phyloP scores from a whole-genome alignment of 768 basidiomycete genomes.

The Termitomyces titanicus region DNA sequence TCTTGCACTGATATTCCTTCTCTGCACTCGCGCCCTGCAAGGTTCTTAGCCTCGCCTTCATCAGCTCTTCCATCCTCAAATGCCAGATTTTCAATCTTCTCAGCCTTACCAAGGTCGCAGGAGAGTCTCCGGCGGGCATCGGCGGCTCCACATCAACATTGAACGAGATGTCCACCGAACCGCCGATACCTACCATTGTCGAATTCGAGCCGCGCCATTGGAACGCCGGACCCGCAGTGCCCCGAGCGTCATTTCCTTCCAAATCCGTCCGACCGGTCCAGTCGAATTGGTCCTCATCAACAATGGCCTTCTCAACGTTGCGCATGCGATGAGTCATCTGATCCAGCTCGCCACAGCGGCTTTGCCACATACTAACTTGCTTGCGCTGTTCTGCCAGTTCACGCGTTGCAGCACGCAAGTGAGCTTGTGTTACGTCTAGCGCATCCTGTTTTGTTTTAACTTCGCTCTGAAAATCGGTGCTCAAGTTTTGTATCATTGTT shows the following conservation, averaged over 20 bases:
- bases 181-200: conserved; percentile 62
- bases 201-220: conserved; percentile 63
- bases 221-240: conserved; percentile 60
- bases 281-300: conserved; percentile 79
- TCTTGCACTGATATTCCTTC: conserved; percentile 89
- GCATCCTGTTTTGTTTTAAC: conserved; percentile 83
- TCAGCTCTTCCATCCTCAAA: conserved; percentile 67
- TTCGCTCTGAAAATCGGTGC: conserved; percentile 77
- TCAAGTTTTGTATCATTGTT: conserved; percentile 75
- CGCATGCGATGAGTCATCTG: conserved; percentile 75
- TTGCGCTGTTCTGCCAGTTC: conserved; percentile 89
- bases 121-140: conserved; percentile 56
- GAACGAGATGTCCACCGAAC: conserved; percentile 59
- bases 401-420: conserved; percentile 85
- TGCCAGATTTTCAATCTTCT: conserved; percentile 84
- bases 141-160: conserved; percentile 73
- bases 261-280: conserved; percentile 77
- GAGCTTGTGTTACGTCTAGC: conserved; percentile 83
- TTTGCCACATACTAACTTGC: conserved; percentile 76
- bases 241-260: conserved; percentile 34
- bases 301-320: conserved; percentile 78
- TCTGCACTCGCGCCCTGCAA: conserved; percentile 81
- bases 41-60: conserved; percentile 63
- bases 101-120: conserved; percentile 63
- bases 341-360: conserved; percentile 73